phyloP scores from a whole-genome alignment of 768 basidiomycete genomes.

The Pleurotus djamor region DNA sequence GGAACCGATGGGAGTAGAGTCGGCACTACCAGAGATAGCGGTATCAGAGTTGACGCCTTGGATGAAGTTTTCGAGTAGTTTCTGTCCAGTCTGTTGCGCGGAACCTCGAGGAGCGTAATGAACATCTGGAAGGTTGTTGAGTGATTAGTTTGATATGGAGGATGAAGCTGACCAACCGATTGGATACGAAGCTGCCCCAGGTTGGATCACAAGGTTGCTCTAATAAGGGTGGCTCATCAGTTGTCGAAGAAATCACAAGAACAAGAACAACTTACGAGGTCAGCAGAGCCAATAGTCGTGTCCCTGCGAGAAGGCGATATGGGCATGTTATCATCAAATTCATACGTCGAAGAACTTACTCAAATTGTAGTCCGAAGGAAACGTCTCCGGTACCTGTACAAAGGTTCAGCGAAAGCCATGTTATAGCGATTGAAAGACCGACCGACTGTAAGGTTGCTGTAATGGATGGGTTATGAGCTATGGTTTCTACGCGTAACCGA shows the following conservation, averaged over 20 bases:
- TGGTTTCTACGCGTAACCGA: too few relatives aligned
- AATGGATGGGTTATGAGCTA: too few relatives aligned
- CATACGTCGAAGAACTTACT: constrained; percentile 28
- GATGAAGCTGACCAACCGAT: constrained; percentile 35
- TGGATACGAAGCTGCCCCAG: constrained; percentile 54
- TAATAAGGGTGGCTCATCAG: constrained; percentile 19
- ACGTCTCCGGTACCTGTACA: constrained; percentile 56
- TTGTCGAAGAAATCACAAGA: not conserved
- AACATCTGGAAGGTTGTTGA: constrained; percentile 37
- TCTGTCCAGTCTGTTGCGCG: constrained; percentile 50
- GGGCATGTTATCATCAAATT: not conserved
- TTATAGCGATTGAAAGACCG: constrained; percentile 7
- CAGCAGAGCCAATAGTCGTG: constrained; percentile 55
- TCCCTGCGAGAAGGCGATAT: constrained; percentile 29
- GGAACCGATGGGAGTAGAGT: constrained; percentile 59
- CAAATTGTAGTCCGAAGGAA: constrained; percentile 55
- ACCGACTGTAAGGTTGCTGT: constrained; percentile 46
- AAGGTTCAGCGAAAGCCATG: constrained; percentile 27
- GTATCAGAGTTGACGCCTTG: constrained; percentile 58
- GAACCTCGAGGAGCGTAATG: constrained; percentile 57
- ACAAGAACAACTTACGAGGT: constrained; percentile 36
- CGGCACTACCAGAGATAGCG: constrained; percentile 51
- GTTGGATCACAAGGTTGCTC: constrained; percentile 55
- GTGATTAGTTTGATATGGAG: not conserved
- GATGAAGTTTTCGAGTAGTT: constrained; percentile 65